Evolutionary conservation across 2,329 filamentous ascomycete species (phyloP).

Genomic region (Talaromyces pinophilus): DNA sequence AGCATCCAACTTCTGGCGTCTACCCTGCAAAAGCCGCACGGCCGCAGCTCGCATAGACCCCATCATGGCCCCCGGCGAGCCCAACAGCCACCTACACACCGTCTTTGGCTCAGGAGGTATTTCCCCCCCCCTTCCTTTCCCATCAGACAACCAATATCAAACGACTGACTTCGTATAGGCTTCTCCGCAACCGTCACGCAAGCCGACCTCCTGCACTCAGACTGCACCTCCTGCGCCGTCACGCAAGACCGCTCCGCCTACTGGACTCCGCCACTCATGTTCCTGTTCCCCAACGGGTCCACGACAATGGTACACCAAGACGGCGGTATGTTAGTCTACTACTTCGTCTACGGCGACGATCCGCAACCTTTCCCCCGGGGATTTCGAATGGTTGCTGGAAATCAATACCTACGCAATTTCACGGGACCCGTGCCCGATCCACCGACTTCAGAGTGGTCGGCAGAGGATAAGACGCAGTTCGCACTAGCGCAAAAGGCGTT

Average conservation of each 20-base stretch:
- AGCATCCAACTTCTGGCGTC: slow-evolving; percentile 70
- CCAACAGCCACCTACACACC: slow-evolving; percentile 69
- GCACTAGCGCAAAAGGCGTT: slow-evolving; percentile 76
- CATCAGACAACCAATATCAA: neutral
- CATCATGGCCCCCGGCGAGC: slow-evolving; percentile 62
- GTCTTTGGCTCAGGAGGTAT: slow-evolving; percentile 75
- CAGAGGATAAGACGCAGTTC: slow-evolving; percentile 65
- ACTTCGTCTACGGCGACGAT: slow-evolving; percentile 69
- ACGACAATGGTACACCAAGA: slow-evolving; percentile 70
- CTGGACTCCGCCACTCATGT: slow-evolving; percentile 80
- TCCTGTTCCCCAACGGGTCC: slow-evolving; percentile 67
- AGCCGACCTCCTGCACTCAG: slow-evolving; percentile 58
- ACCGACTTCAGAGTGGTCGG: slow-evolving; percentile 70
- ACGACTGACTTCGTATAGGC: slow-evolving; percentile 48
- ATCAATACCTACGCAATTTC: slow-evolving; percentile 68
- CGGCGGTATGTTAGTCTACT: slow-evolving; percentile 90
- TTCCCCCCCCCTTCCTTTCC: slow-evolving; percentile 41
- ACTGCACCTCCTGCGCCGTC: slow-evolving; percentile 80
- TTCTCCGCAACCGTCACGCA: slow-evolving; percentile 63
- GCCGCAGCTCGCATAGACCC: slow-evolving; percentile 76
- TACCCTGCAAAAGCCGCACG: slow-evolving; percentile 73
- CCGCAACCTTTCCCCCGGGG: slow-evolving; percentile 72
- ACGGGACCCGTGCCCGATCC: slow-evolving; percentile 66
- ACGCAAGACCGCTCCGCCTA: slow-evolving; percentile 84
- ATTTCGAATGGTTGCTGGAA: slow-evolving; percentile 82